These are phyloP conservation scores for Prunus davidiana DNA, from an alignment of 306 rosid species.

Conservation along the genomic window DNA sequence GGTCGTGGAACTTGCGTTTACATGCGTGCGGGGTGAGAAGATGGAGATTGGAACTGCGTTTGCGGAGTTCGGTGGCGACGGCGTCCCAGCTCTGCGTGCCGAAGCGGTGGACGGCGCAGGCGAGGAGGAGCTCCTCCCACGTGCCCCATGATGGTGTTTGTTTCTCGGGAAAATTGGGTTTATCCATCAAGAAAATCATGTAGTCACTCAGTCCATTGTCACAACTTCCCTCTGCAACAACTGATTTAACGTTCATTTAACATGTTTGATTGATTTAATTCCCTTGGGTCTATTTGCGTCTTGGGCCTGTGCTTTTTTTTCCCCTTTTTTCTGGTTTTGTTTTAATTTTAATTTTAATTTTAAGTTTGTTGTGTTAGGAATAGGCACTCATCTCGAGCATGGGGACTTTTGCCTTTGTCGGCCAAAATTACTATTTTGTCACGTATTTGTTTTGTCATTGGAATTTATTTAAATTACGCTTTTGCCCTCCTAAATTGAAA, in stretches of 20 bases:
- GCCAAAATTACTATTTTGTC: neutral
- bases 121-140: conserved; percentile 35
- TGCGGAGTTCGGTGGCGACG: conserved; percentile 28
- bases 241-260: neutral
- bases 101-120: conserved; percentile 35
- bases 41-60: conserved; percentile 17
- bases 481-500: neutral
- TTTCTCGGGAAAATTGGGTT: conserved; percentile 22
- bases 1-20: conserved; percentile 26
- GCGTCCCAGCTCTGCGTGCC: conserved; percentile 32
- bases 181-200: conserved; percentile 10
- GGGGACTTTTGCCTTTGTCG: neutral
- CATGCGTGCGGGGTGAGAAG: conserved; percentile 25
- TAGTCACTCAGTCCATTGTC: neutral
- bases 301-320: neutral
- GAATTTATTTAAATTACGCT: neutral
- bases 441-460: neutral
- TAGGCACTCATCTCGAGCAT: neutral
- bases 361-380: neutral
- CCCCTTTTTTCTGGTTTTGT: too few species aligned
- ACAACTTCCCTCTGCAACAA: neutral
- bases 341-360: neutral
- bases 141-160: conserved; percentile 30
- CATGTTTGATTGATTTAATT: neutral
- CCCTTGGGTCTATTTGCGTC: neutral